Percentiles rank a stretch among this genome's conserved stretches.
These are phyloP conservation scores for Xylaria grammica DNA, from an alignment of 495 filamentous ascomycete species.

Conservation along the genomic window DNA sequence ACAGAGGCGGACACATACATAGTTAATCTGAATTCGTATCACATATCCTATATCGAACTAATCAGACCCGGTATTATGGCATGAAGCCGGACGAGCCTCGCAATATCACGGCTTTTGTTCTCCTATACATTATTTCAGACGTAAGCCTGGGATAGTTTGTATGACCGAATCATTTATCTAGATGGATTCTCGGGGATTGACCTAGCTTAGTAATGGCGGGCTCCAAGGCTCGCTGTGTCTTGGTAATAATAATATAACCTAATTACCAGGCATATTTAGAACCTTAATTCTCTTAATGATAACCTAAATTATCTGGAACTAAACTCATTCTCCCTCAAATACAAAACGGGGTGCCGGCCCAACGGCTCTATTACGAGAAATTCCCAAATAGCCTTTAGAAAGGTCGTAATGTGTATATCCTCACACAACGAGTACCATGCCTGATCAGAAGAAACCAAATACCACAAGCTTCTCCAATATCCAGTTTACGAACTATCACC, in stretches of 20 bases:
- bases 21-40: not conserved
- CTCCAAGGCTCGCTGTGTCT: too few relatives aligned
- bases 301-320: too few relatives aligned
- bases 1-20: constrained; percentile 3
- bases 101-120: not conserved
- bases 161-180: not conserved
- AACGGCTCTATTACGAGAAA: too few relatives aligned
- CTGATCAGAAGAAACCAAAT: not conserved
- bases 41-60: not conserved
- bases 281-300: too few relatives aligned
- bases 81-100: not conserved
- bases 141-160: not conserved
- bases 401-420: not conserved
- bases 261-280: too few relatives aligned
- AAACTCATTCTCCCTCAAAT: too few relatives aligned
- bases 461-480: not conserved
- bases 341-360: too few relatives aligned
- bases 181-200: not conserved
- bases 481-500: constrained; percentile 15
- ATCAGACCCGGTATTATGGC: not conserved
- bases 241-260: too few relatives aligned
- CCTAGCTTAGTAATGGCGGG: not conserved
- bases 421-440: not conserved
- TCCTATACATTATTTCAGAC: not conserved
- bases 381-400: not conserved